These are phyloP conservation scores for Ophiostoma tasmaniense DNA, from an alignment of 2,329 filamentous ascomycete genomes.

Conservation along the genomic window DNA sequence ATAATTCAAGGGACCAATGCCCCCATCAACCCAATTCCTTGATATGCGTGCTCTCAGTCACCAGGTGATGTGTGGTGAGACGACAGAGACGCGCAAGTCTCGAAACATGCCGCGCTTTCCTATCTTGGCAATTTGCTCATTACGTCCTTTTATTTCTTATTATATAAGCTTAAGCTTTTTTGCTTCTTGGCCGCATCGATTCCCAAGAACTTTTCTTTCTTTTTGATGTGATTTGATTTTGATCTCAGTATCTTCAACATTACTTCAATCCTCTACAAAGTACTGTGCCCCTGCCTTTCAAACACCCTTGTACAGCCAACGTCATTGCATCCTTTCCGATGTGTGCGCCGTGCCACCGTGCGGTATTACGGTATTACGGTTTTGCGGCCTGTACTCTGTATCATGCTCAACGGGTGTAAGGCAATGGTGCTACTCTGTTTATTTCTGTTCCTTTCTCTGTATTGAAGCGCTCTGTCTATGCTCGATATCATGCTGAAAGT, in stretches of 20 bases:
- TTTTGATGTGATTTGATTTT: too few relatives aligned
- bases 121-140: not conserved
- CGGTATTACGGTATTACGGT: not conserved
- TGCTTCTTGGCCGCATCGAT: not conserved
- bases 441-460: too few relatives aligned
- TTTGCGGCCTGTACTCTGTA: not conserved
- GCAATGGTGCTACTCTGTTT: too few relatives aligned
- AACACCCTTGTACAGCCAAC: not conserved
- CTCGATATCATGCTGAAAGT: not conserved
- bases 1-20: too few relatives aligned
- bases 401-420: too few relatives aligned
- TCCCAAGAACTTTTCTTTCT: too few relatives aligned
- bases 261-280: not conserved
- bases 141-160: not conserved
- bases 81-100: not conserved
- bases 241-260: too few relatives aligned
- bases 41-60: too few relatives aligned
- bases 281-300: not conserved
- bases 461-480: not conserved
- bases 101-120: not conserved
- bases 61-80: not conserved
- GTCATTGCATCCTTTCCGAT: not conserved
- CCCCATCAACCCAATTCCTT: too few relatives aligned
- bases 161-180: not conserved
- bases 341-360: not conserved